A percentile compares a stretch with the other conserved stretches of the same genome.
phyloP scores from a whole-genome alignment of 2,329 filamentous ascomycete species.

The Trichoderma sp. region DNA sequence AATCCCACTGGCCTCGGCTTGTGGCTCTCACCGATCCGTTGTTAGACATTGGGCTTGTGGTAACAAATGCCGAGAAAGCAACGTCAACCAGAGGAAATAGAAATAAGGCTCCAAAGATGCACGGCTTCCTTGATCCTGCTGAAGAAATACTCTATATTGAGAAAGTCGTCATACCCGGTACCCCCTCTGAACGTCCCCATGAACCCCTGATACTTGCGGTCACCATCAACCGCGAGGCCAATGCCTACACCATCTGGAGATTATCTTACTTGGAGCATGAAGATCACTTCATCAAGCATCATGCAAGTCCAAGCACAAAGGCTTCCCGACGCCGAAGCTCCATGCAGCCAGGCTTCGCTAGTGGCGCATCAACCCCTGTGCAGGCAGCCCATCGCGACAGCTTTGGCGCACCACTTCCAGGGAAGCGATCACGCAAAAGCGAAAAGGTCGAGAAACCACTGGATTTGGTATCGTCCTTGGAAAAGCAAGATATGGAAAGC shows the following conservation, averaged over 20 bases:
- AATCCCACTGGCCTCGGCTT: conserved; percentile 67
- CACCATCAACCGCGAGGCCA: conserved; percentile 74
- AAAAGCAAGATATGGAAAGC: conserved; percentile 59
- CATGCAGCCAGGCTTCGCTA: conserved; percentile 65
- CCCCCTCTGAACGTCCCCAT: conserved; percentile 34
- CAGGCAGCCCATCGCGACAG: conserved; percentile 71
- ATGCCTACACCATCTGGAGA: conserved; percentile 80
- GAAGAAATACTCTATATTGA: conserved; percentile 87
- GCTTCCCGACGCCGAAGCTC: conserved; percentile 56
- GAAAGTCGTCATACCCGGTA: conserved; percentile 55
- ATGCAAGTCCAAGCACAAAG: conserved; percentile 45
- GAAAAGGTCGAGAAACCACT: conserved; percentile 50
- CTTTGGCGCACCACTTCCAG: conserved; percentile 58
- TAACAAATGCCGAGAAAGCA: conserved; percentile 52
- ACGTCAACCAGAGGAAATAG: conserved; percentile 27
- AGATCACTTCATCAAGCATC: conserved; percentile 49
- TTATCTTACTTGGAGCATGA: conserved; percentile 72
- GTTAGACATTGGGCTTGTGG: conserved; percentile 79
- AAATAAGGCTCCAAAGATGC: conserved; percentile 40
- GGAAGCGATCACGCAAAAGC: conserved; percentile 53
- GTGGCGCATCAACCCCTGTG: conserved; percentile 75
- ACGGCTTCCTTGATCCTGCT: conserved; percentile 63
- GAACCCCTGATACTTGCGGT: conserved; percentile 68
- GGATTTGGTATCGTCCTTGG: conserved; percentile 68
- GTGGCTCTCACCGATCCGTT: conserved; percentile 85